Percentiles rank a stretch among this genome's conserved stretches.
phyloP scores from a whole-genome alignment of 2,329 filamentous ascomycete genomes.

The Fusarium coffeatum region DNA sequence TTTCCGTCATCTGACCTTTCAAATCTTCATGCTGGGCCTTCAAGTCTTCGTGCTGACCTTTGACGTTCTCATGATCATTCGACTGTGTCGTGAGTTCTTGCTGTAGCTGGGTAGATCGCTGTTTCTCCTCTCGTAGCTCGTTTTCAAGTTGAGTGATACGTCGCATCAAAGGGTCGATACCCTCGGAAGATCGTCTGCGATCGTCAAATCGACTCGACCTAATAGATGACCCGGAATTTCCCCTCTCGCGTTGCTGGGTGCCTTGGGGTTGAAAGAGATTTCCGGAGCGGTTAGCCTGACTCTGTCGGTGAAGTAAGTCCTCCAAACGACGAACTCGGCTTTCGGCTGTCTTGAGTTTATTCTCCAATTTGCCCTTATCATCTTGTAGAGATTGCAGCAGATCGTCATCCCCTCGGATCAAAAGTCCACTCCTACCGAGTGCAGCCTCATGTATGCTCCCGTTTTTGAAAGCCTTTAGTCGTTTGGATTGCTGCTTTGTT shows the following conservation, averaged over 20 bases:
- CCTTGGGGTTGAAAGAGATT: constrained; percentile 65
- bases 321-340: constrained; percentile 92
- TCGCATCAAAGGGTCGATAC: constrained; percentile 58
- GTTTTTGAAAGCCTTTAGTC: constrained; percentile 94
- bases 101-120: constrained; percentile 73
- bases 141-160: constrained; percentile 76
- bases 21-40: constrained; percentile 68
- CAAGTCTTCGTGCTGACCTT: constrained; percentile 62
- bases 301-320: constrained; percentile 89
- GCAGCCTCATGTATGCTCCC: constrained; percentile 93
- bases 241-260: constrained; percentile 61
- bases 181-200: constrained; percentile 60
- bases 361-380: constrained; percentile 81
- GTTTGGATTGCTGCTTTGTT: constrained; percentile 86
- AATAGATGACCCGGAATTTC: constrained; percentile 62
- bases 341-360: constrained; percentile 82
- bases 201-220: constrained; percentile 59
- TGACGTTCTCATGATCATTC: constrained; percentile 70
- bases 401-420: constrained; percentile 90
- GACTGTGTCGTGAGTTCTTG: constrained; percentile 72
- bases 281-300: constrained; percentile 66
- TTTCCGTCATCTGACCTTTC: constrained; percentile 81
- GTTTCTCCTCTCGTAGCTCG: constrained; percentile 79
- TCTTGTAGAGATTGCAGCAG: constrained; percentile 80
- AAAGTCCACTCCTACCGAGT: constrained; percentile 84